Conservation (phyloP, 176 grass and related monocot species). For the Ensete glaucum region DNA sequence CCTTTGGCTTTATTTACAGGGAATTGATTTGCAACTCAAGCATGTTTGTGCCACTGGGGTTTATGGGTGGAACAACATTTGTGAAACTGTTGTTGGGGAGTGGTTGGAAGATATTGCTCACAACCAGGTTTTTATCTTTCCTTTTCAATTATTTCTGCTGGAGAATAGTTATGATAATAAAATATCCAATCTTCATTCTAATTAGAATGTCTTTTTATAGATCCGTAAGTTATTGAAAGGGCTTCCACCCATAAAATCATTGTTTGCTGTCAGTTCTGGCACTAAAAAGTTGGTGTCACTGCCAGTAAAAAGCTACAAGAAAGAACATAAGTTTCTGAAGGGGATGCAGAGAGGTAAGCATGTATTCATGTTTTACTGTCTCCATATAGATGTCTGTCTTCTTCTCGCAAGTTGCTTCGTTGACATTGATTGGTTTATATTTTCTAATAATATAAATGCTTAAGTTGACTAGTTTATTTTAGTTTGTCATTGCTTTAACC, state of each 20-base stretch:
- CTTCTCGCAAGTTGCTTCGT: background rate
- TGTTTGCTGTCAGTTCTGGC: constrained; percentile 83
- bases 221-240: constrained; percentile 95
- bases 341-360: constrained; percentile 92
- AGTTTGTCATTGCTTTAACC: no score
- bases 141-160: background rate
- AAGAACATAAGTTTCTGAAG: constrained; percentile 94
- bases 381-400: background rate
- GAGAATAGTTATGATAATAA: background rate
- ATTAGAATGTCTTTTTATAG: constrained; percentile 32
- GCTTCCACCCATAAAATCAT: constrained; percentile 78
- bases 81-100: constrained; percentile 67
- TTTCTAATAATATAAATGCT: background rate
- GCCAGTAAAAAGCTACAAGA: constrained; percentile 89
- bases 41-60: constrained; percentile 84
- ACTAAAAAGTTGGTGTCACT: constrained; percentile 85
- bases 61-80: constrained; percentile 89
- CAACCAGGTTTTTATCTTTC: constrained; percentile 59
- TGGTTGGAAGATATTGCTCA: constrained; percentile 98
- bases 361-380: background rate
- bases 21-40: constrained; percentile 95
- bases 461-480: no score
- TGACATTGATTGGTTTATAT: background rate
- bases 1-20: constrained; percentile 31
- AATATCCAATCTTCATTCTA: constrained; percentile 19